Evolutionary conservation across 805 yeast genomes (phyloP), one percentile per base, ranked within the genome.

Genomic region (Saturnispora saitoi): DNA sequence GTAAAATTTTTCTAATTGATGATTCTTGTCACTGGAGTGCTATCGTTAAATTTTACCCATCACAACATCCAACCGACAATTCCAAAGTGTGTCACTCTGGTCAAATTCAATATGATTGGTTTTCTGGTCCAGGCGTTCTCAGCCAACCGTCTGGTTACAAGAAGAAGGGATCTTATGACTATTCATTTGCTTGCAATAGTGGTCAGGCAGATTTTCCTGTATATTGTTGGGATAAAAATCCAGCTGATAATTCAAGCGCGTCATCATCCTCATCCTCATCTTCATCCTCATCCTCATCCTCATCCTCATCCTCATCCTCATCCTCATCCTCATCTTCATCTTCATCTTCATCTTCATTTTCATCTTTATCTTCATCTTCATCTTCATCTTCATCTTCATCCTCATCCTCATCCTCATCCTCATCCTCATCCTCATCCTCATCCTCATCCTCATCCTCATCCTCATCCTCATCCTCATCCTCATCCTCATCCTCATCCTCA

Each of bases 71-170:
- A 7, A 42, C 43, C 30, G 49, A 51, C 15, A 49, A 53, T 3
- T 32, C 31, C 40, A 15, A 43, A 49, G 22, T 54, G 56, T 52
- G 54, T 58, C 55, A 54, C 55, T 9, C 45, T 19, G 61, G 58
- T 51, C 58, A 56, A 46, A 57, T 61, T 42, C 64, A 61, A 45
- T 60, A 50, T 42, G 66, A 61, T 29, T 61, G 63, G 55, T 49
- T 52, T 24, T 58, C 57, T 32, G 57, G 56, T 17, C 48, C 42
- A 15, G 54, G 48, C 9, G 47, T 47, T 4, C 15, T 42, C 8
- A 37, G 42, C 10, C 29, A 40, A 15, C 32, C 42, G 12, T 32
- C 44, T 4, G 19, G 49, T 12, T 52, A 49, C 50, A 15, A 12
- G 3, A 44, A 44, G 15, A 9, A 14, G n/a, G 42, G 39, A 1